These are phyloP conservation scores for Salvia miltiorrhiza DNA, from an alignment of 257 asterid genomes.

Conservation along the genomic window DNA sequence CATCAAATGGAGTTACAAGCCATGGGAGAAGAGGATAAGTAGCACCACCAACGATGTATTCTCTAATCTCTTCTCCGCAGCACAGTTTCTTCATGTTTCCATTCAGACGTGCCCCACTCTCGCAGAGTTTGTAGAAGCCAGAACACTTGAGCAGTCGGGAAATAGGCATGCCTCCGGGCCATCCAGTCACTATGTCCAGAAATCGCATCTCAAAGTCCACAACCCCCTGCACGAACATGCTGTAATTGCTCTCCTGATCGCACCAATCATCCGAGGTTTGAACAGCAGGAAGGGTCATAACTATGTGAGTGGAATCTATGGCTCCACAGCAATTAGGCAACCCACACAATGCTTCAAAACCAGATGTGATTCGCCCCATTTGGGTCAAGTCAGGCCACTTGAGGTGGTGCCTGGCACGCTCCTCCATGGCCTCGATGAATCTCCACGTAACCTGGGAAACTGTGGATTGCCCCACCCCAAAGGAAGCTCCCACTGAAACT, in stretches of 20 bases:
- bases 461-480: slow-evolving; percentile 95
- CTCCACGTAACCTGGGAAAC: slow-evolving; percentile 99
- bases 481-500: slow-evolving; percentile 92
- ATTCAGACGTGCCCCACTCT: slow-evolving; percentile 59
- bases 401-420: slow-evolving; percentile 88
- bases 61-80: slow-evolving; percentile 53
- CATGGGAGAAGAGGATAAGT: slow-evolving; percentile 91
- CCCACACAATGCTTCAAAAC: slow-evolving; percentile 51
- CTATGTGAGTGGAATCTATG: slow-evolving; percentile 78
- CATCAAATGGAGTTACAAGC: slow-evolving; percentile 75
- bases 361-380: slow-evolving; percentile 52
- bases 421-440: slow-evolving; percentile 91
- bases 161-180: slow-evolving; percentile 97
- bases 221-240: slow-evolving; percentile 90
- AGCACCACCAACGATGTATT: slow-evolving; percentile 70
- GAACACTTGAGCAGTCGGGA: slow-evolving; percentile 69
- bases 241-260: slow-evolving; percentile 80
- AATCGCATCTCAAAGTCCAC: slow-evolving; percentile 70
- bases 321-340: slow-evolving; percentile 97
- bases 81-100: slow-evolving; percentile 30
- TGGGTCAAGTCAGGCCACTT: slow-evolving; percentile 65
- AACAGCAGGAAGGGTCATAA: slow-evolving; percentile 95
- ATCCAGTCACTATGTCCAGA: slow-evolving; percentile 82
- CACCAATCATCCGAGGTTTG: slow-evolving; percentile 96
- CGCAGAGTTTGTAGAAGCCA: slow-evolving; percentile 76